Conservation (phyloP, 1,284 basidiomycete species). For the Fomes fomentarius region DNA sequence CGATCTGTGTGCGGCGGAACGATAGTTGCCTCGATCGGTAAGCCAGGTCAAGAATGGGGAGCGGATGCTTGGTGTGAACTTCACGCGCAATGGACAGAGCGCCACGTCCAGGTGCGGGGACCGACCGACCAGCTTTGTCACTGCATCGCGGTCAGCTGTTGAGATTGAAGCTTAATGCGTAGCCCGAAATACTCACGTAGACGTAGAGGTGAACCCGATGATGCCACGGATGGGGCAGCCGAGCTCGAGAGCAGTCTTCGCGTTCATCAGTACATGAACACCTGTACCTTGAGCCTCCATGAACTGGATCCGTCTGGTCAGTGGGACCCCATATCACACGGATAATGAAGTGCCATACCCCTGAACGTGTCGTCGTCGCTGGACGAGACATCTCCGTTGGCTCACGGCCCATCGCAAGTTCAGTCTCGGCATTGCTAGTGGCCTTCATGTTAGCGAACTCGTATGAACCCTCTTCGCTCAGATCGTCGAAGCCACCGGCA, state of each 20-base stretch:
- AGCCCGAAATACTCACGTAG: conserved; percentile 64
- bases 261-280: conserved; percentile 96
- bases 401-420: conserved; percentile 98
- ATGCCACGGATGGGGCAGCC: conserved; percentile 94
- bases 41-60: conserved; percentile 78
- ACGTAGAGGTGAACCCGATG: conserved; percentile 95
- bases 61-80: conserved; percentile 72
- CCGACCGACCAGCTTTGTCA: conserved; percentile 94
- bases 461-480: conserved; percentile 95
- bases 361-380: conserved; percentile 92
- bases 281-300: conserved; percentile 98
- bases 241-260: conserved; percentile 93
- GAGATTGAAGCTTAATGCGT: background rate
- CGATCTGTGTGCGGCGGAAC: conserved; percentile 93
- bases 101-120: conserved; percentile 92
- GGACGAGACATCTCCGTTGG: conserved; percentile 99
- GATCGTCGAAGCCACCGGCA: conserved; percentile 97
- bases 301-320: conserved; percentile 55
- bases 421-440: conserved; percentile 94
- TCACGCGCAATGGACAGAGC: conserved; percentile 87
- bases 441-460: conserved; percentile 99
- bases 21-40: conserved; percentile 91
- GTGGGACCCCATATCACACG: conserved; percentile 13
- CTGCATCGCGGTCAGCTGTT: conserved; percentile 40
- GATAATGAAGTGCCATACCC: conserved; percentile 50